These are phyloP conservation scores for Neolecta irregularis DNA, from an alignment of 1,139 yeast genomes.

Conservation along the genomic window DNA sequence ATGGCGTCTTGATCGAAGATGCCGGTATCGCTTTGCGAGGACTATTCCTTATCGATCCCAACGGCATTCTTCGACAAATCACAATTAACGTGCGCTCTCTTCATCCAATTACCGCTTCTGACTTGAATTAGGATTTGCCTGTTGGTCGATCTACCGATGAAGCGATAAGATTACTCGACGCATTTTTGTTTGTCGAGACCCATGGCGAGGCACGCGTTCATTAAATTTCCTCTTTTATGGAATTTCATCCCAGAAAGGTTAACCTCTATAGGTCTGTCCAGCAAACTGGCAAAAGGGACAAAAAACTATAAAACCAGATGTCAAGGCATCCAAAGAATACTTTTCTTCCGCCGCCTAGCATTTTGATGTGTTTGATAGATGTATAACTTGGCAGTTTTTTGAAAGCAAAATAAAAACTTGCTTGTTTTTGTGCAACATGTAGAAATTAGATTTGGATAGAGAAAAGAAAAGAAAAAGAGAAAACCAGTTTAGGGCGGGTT, in stretches of 20 bases:
- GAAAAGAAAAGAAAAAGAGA: too few species aligned
- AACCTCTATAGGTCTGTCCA: too few species aligned
- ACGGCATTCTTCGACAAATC: slow-evolving; percentile 8
- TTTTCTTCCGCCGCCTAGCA: too few species aligned
- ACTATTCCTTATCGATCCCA: slow-evolving; percentile 89
- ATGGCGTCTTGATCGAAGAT: slow-evolving; percentile 92
- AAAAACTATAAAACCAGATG: slow-evolving; percentile 84
- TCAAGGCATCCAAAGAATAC: slow-evolving; percentile 68
- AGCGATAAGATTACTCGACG: slow-evolving; percentile 91
- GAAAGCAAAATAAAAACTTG: too few species aligned
- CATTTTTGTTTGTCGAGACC: slow-evolving; percentile 97
- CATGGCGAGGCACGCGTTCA: slow-evolving; percentile 78
- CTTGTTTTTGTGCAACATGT: too few species aligned
- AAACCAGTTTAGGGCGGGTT: too few species aligned
- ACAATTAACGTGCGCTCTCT: slow-evolving; percentile 41
- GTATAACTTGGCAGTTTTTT: too few species aligned
- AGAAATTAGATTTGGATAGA: too few species aligned
- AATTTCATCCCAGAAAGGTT: background rate
- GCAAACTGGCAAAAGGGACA: slow-evolving; percentile 99
- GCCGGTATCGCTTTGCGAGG: slow-evolving; percentile 97
- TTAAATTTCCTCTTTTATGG: slow-evolving; percentile 38
- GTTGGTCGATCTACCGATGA: slow-evolving; percentile 98
- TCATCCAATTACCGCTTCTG: slow-evolving; percentile 94
- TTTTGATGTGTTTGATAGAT: too few species aligned
- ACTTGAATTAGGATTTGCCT: slow-evolving; percentile 94